Evolutionary conservation across 768 basidiomycete species (phyloP).

Genomic region (Podaxis mareebaensis): DNA sequence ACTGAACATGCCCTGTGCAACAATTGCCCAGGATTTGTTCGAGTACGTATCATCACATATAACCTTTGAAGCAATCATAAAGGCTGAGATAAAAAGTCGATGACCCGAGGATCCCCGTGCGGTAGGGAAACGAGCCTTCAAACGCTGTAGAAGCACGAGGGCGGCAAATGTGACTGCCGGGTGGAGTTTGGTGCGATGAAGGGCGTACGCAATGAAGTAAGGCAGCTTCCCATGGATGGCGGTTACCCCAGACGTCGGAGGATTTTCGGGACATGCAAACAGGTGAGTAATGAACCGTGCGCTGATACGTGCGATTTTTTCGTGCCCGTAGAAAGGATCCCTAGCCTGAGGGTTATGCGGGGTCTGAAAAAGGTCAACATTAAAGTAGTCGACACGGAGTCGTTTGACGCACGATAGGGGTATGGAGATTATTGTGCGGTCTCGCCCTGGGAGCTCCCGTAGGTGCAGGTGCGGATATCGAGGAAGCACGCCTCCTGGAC

Average conservation of each 20-base stretch:
- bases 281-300: slow-evolving; percentile 82
- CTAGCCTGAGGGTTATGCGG: slow-evolving; percentile 28
- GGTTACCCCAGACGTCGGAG: slow-evolving; percentile 47
- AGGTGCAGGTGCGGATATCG: slow-evolving; percentile 6
- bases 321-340: slow-evolving; percentile 79
- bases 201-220: slow-evolving; percentile 83
- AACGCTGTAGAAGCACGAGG: slow-evolving; percentile 67
- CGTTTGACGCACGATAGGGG: slow-evolving; percentile 8
- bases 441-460: slow-evolving; percentile 16
- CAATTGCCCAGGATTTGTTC: slow-evolving; percentile 91
- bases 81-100: slow-evolving; percentile 86
- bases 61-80: slow-evolving; percentile 92
- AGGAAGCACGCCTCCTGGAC: slow-evolving; percentile 10
- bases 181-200: slow-evolving; percentile 80
- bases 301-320: slow-evolving; percentile 65
- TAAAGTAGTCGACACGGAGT: slow-evolving; percentile 11
- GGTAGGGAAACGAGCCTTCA: slow-evolving; percentile 91
- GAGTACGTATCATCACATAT: slow-evolving; percentile 94
- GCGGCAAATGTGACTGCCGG: slow-evolving; percentile 70
- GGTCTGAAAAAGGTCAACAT: slow-evolving; percentile 21
- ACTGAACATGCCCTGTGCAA: slow-evolving; percentile 84
- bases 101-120: slow-evolving; percentile 90
- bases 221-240: slow-evolving; percentile 65
- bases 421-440: slow-evolving; percentile 14
- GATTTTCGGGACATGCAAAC: slow-evolving; percentile 84